These are phyloP conservation scores for Emericellopsis atlantica DNA, from an alignment of 2,329 filamentous ascomycete species.

Conservation along the genomic window DNA sequence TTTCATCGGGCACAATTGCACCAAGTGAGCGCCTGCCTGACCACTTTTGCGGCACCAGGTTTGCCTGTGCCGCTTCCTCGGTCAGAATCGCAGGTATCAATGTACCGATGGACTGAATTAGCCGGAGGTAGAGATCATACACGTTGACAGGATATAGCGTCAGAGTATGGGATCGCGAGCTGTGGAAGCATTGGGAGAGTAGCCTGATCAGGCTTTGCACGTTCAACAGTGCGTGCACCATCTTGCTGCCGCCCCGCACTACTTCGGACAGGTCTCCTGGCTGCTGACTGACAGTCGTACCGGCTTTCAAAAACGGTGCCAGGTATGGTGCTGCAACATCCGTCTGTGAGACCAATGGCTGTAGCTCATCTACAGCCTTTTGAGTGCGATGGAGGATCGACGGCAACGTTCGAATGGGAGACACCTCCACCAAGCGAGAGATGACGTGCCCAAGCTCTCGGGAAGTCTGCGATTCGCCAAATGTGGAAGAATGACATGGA, in stretches of 20 bases:
- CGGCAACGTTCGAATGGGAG: slow-evolving; percentile 69
- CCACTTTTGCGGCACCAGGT: slow-evolving; percentile 61
- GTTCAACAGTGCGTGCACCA: slow-evolving; percentile 67
- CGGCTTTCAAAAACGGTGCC: slow-evolving; percentile 45
- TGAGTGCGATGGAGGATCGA: slow-evolving; percentile 68
- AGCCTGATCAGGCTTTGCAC: slow-evolving; percentile 66
- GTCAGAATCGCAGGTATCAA: slow-evolving; percentile 71
- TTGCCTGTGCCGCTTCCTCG: slow-evolving; percentile 69
- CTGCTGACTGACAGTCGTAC: slow-evolving; percentile 16
- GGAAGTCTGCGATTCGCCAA: slow-evolving; percentile 49
- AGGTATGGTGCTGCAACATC: slow-evolving; percentile 55
- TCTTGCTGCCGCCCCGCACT: slow-evolving; percentile 54
- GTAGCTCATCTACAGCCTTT: slow-evolving; percentile 52
- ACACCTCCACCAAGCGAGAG: slow-evolving; percentile 66
- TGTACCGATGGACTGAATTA: slow-evolving; percentile 64
- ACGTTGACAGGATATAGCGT: slow-evolving; percentile 69
- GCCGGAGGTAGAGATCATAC: slow-evolving; percentile 66
- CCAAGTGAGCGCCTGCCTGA: slow-evolving; percentile 8
- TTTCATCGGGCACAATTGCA: no score
- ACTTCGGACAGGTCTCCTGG: slow-evolving; percentile 22
- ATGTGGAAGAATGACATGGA: slow-evolving; percentile 58
- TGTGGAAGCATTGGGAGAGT: slow-evolving; percentile 61
- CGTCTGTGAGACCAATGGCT: slow-evolving; percentile 44
- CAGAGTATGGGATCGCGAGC: slow-evolving; percentile 46
- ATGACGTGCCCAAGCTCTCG: slow-evolving; percentile 63